Evolutionary conservation across 345 rosid genomes (phyloP).

Genomic region (Rhodamnia rubescens): DNA sequence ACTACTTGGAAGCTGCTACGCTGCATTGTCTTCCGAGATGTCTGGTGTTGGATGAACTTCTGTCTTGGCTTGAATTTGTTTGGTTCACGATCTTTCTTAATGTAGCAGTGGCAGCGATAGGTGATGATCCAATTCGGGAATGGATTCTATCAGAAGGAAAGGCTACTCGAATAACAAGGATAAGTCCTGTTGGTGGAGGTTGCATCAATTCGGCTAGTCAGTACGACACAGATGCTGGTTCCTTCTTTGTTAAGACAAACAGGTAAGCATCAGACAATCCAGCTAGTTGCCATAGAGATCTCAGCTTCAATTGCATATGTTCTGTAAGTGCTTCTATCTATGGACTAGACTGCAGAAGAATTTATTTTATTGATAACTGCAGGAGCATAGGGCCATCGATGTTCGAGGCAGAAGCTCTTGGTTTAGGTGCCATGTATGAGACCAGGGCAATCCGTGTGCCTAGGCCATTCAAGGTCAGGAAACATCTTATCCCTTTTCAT

Average conservation of each 20-base stretch:
- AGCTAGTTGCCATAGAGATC: background rate
- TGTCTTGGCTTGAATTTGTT: background rate
- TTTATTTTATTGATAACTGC: constrained; percentile 4
- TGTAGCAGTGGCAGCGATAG: constrained; percentile 53
- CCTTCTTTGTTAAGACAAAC: constrained; percentile 85
- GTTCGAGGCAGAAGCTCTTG: constrained; percentile 93
- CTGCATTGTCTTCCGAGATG: background rate
- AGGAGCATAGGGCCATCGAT: constrained; percentile 79
- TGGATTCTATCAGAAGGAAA: constrained; percentile 90
- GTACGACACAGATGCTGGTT: constrained; percentile 72
- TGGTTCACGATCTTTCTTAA: background rate
- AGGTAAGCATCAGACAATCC: constrained; percentile 21
- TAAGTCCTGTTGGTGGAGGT: constrained; percentile 81
- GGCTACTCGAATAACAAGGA: constrained; percentile 55
- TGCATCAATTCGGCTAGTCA: constrained; percentile 73
- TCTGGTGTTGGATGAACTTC: background rate
- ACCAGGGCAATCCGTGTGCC: constrained; percentile 74
- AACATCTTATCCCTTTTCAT: background rate
- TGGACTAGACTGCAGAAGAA: background rate
- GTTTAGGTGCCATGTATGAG: constrained; percentile 78
- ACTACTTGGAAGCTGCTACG: background rate
- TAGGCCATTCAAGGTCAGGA: constrained; percentile 63
- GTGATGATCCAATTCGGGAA: constrained; percentile 71
- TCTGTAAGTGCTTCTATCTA: background rate
- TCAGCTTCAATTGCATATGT: background rate